A percentile compares a stretch with the other conserved stretches of the same genome.
Conservation (phyloP, 2,329 filamentous ascomycete species). For the Nemania sp. region DNA sequence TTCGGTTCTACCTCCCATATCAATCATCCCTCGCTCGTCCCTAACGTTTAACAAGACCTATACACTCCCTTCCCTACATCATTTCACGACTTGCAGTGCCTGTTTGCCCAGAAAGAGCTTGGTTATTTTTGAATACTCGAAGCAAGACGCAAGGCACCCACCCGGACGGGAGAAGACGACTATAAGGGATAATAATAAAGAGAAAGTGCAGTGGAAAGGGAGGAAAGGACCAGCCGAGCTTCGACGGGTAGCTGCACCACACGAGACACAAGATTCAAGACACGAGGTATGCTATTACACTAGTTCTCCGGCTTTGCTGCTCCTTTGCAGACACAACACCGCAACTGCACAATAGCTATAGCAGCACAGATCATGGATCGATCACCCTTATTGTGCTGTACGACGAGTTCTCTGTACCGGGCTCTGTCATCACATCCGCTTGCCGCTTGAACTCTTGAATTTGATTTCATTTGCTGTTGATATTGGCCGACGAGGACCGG, state of each 20-base stretch:
- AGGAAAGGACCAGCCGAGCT: constrained; percentile 12
- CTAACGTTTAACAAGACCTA: constrained; percentile 11
- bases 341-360: constrained; percentile 14
- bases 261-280: too few relatives aligned
- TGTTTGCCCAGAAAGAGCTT: constrained; percentile 11
- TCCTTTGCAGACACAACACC: constrained; percentile 12
- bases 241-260: constrained; percentile 22
- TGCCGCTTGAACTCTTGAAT: constrained; percentile 7
- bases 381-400: constrained; percentile 22
- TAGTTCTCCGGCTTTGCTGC: constrained; percentile 20
- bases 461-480: constrained; percentile 13
- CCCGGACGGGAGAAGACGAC: constrained; percentile 11
- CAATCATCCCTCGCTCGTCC: constrained; percentile 19
- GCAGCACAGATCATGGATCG: constrained; percentile 24
- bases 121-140: background rate
- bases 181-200: background rate
- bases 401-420: constrained; percentile 19
- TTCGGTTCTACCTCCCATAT: constrained; percentile 18
- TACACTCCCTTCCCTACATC: constrained; percentile 8
- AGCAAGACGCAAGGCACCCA: constrained; percentile 6
- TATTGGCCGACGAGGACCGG: constrained; percentile 17
- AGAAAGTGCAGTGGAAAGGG: background rate
- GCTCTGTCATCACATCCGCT: constrained; percentile 12
- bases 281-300: constrained; percentile 29
- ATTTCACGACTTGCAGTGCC: constrained; percentile 11